Percentiles rank a stretch among this genome's conserved stretches.
Evolutionary conservation across 306 rosid species (phyloP).

Genomic region (Prunus kanzakura): DNA sequence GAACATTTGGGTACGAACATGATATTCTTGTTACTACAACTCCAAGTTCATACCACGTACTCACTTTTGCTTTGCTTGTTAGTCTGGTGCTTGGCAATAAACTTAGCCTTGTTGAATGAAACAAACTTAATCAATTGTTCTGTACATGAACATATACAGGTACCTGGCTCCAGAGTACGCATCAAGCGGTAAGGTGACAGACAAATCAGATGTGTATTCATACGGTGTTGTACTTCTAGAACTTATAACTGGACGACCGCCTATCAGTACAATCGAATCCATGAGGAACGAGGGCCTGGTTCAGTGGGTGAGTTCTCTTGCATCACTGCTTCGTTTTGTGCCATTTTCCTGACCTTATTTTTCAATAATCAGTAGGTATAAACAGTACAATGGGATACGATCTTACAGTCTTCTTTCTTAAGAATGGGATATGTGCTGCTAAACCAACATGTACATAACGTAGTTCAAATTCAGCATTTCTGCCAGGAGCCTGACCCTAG

Average conservation of each 20-base stretch:
- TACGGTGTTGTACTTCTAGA: slow-evolving; percentile 27
- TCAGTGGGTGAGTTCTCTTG: slow-evolving; percentile 24
- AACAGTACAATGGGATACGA: not conserved
- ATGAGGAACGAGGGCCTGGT: slow-evolving; percentile 18
- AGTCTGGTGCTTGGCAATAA: not conserved
- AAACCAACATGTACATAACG: too few relatives aligned
- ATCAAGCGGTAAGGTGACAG: slow-evolving; percentile 28
- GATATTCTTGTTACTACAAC: not conserved
- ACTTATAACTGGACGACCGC: slow-evolving; percentile 25
- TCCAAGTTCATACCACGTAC: not conserved
- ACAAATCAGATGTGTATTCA: slow-evolving; percentile 32
- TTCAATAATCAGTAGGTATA: not conserved
- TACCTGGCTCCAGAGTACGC: slow-evolving; percentile 35
- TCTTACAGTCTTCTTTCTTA: not conserved
- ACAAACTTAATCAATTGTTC: not conserved
- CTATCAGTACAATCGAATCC: slow-evolving; percentile 13
- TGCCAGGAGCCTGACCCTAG: not conserved
- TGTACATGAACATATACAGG: not conserved
- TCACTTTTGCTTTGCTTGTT: not conserved
- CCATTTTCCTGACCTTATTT: not conserved
- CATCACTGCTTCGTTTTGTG: not conserved
- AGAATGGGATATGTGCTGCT: not conserved
- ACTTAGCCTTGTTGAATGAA: not conserved
- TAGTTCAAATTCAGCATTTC: not conserved
- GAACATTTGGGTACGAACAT: slow-evolving; percentile 29